Percentiles rank a stretch among this genome's conserved stretches.
Conservation (phyloP, 2,329 filamentous ascomycete genomes). For the Chrysoporthe austroafricana region DNA sequence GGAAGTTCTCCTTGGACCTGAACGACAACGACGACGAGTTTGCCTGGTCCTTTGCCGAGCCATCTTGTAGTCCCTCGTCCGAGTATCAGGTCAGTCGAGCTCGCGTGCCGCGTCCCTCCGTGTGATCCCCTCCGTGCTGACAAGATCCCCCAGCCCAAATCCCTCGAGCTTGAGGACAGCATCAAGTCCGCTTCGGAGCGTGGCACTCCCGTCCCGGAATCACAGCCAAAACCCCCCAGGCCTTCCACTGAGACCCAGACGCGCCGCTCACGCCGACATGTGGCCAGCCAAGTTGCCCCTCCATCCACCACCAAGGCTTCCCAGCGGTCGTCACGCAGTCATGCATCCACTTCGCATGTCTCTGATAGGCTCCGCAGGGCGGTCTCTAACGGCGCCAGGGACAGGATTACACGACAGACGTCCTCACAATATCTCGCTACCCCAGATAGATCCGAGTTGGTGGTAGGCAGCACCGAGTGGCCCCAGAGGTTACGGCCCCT, state of each 20-base stretch:
- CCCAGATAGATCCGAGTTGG: slow-evolving; percentile 59
- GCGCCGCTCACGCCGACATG: slow-evolving; percentile 40
- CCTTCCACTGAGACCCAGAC: slow-evolving; percentile 35
- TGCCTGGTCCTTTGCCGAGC: slow-evolving; percentile 26
- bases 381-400: slow-evolving; percentile 38
- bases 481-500: slow-evolving; percentile 46
- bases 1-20: slow-evolving; percentile 73
- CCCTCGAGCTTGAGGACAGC: slow-evolving; percentile 27
- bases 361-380: slow-evolving; percentile 47
- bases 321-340: slow-evolving; percentile 37
- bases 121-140: not conserved
- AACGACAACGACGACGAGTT: slow-evolving; percentile 61
- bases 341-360: slow-evolving; percentile 37
- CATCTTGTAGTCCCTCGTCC: slow-evolving; percentile 16
- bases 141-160: slow-evolving; percentile 15
- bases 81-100: slow-evolving; percentile 22
- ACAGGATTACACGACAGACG: slow-evolving; percentile 33
- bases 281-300: slow-evolving; percentile 40
- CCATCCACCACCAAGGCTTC: slow-evolving; percentile 38
- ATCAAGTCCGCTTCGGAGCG: slow-evolving; percentile 39
- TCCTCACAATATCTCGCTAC: slow-evolving; percentile 52
- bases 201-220: slow-evolving; percentile 39
- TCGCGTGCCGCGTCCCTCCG: not conserved
- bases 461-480: slow-evolving; percentile 38
- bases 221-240: slow-evolving; percentile 34